Evolutionary conservation across 208 protist species (phyloP).

Genomic region (Acanthamoeba rhysodes): DNA sequence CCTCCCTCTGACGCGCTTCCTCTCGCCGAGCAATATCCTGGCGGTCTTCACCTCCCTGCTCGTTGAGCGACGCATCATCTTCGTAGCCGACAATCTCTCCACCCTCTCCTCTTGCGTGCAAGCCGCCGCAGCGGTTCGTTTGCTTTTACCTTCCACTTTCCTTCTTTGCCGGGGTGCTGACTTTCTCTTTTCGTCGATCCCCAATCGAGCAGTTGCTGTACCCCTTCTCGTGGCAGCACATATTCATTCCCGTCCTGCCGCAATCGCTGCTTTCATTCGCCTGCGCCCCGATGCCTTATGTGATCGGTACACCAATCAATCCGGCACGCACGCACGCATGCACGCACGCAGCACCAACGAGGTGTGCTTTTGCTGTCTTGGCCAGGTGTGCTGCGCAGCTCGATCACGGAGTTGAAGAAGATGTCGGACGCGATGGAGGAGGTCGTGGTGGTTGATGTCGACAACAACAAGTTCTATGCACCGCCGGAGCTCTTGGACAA

Average conservation of each 20-base stretch:
- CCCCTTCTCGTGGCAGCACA: slow-evolving; percentile 86
- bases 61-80: slow-evolving; percentile 58
- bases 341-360: too few species aligned
- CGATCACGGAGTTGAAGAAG: neutral
- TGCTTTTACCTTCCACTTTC: neutral
- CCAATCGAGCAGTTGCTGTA: slow-evolving; percentile 44
- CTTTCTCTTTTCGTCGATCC: neutral
- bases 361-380: too few species aligned
- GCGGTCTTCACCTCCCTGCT: neutral
- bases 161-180: neutral
- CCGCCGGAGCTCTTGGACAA: neutral
- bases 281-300: slow-evolving; percentile 87
- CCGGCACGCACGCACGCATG: neutral
- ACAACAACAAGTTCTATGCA: slow-evolving; percentile 61
- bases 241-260: slow-evolving; percentile 87
- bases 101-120: slow-evolving; percentile 31
- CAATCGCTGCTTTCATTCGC: slow-evolving; percentile 80
- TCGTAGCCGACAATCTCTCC: neutral
- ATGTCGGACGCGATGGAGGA: slow-evolving; percentile 52
- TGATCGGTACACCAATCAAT: neutral
- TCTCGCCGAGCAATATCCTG: slow-evolving; percentile 17
- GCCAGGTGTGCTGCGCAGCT: slow-evolving; percentile 8
- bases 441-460: slow-evolving; percentile 11
- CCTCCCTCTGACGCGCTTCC: neutral
- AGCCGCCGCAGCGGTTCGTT: slow-evolving; percentile 3